These are phyloP conservation scores for Trichoderma virens DNA, from an alignment of 495 filamentous ascomycete genomes.

Conservation along the genomic window DNA sequence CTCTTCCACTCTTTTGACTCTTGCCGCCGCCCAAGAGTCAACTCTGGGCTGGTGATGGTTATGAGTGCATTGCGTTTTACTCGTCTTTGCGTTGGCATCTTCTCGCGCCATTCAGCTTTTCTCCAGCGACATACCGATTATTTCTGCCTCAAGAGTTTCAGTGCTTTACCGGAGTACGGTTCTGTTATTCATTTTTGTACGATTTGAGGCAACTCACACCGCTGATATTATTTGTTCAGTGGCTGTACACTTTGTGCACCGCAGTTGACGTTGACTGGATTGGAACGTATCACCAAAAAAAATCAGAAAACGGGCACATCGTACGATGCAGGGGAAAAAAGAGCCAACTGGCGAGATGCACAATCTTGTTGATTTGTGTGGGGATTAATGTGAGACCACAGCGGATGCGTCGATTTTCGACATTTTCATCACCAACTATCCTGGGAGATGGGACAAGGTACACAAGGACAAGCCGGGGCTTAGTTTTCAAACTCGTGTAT, in stretches of 20 bases:
- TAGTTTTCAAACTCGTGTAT: background rate
- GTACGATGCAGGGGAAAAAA: background rate
- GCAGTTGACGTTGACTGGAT: background rate
- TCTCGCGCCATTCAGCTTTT: background rate
- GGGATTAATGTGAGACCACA: background rate
- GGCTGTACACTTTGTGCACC: background rate
- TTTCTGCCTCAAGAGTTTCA: background rate
- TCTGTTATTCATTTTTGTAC: background rate
- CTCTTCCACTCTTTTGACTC: background rate
- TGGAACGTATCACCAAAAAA: background rate
- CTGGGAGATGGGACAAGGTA: background rate
- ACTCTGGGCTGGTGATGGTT: background rate
- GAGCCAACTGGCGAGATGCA: background rate
- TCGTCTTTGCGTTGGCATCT: background rate
- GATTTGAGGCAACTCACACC: background rate
- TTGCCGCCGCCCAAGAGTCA: background rate
- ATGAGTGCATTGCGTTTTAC: conserved; percentile 2
- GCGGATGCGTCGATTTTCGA: background rate
- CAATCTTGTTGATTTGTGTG: background rate
- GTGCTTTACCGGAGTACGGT: background rate
- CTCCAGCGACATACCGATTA: background rate
- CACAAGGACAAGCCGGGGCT: background rate
- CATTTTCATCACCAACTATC: background rate
- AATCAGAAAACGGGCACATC: background rate
- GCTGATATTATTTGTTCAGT: background rate